Conservation (phyloP, 257 asterid genomes). For the Henckelia pumila region DNA sequence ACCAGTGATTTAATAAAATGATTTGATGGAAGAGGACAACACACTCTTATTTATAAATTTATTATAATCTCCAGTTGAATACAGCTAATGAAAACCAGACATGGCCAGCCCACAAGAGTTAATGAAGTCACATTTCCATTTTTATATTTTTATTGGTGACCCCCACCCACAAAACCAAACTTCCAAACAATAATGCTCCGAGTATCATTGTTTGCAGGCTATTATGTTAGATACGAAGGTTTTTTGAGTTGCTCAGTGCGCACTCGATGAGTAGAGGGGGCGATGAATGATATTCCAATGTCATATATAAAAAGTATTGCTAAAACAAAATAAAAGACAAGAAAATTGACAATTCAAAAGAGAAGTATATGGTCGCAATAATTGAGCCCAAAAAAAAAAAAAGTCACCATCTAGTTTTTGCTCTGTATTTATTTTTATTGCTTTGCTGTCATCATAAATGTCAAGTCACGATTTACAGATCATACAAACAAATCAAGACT, state of each 20-base stretch:
- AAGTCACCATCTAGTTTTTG: background rate
- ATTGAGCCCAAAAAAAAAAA: background rate
- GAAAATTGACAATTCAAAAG: background rate
- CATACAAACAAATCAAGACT: constrained; percentile 26
- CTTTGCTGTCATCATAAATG: background rate
- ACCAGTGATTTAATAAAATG: too few relatives aligned
- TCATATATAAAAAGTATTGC: too few relatives aligned
- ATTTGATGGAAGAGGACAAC: too few relatives aligned
- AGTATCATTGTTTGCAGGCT: too few relatives aligned
- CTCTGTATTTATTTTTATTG: constrained; percentile 1
- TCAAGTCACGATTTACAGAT: background rate
- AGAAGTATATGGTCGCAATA: background rate
- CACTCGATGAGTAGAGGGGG: too few relatives aligned
- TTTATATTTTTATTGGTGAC: background rate
- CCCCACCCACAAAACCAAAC: background rate
- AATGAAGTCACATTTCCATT: background rate
- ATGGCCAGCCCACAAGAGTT: background rate
- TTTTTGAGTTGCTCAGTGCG: too few relatives aligned
- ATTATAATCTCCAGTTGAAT: background rate
- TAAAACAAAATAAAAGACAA: background rate
- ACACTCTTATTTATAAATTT: too few relatives aligned
- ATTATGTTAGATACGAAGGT: too few relatives aligned
- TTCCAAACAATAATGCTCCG: too few relatives aligned
- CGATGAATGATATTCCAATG: too few relatives aligned
- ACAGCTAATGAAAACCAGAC: background rate